Base-by-base conservation (phyloP, 768 basidiomycete species). In the Trametes punicea region DNA sequence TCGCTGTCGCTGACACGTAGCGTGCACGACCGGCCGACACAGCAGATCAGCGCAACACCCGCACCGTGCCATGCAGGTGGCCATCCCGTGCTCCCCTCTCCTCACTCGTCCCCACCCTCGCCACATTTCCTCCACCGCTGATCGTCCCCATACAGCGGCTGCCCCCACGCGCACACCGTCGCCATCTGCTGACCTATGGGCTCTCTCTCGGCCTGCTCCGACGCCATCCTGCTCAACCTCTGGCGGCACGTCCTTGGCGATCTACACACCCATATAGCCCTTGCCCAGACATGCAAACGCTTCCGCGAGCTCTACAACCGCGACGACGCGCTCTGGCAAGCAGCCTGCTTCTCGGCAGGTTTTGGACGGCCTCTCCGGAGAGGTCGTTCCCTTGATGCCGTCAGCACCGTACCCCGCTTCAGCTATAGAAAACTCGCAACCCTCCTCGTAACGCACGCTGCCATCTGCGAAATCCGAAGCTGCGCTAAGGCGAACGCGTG, bases 401-500 rank as follows among this genome's bases (percentile, higher is more conserved):
- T 51, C 23, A 51, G 30, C n/a, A 30, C 41, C 13, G 11, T 31
- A 10, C 33, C 27, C 27, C 20, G 38, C 16, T 23, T 54, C 21
- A 50, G 31, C 21, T 66, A 60, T 58, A 47, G 54, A 20, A 38
- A 42, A 6, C 25, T 66, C 20, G 65, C 65, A 7, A 33, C 30
- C 31, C 41, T 57, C 3, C 59, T 66, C 56, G 65, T 62, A 2
- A 51, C 15, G 18, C 65, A 66, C 39, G 51, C 63, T 33, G 20
- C 29, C 2, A 21, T 52, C 30, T 66, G 65, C 46, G 62, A 66
- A 46, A 66, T 66, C 41, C 52, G 51, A 4, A 64, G 55, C 39
- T 66, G 65, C 46, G 58, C 33, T 20, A 55, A 55, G 34, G 65
- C 65, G 10, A 66, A 66, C 41, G 55, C 51, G 11, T 63, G 58